Percentiles rank a stretch among this genome's conserved stretches.
These are phyloP conservation scores for Teratosphaeria nubilosa DNA, from an alignment of 2,329 filamentous ascomycete genomes.

Conservation along the genomic window DNA sequence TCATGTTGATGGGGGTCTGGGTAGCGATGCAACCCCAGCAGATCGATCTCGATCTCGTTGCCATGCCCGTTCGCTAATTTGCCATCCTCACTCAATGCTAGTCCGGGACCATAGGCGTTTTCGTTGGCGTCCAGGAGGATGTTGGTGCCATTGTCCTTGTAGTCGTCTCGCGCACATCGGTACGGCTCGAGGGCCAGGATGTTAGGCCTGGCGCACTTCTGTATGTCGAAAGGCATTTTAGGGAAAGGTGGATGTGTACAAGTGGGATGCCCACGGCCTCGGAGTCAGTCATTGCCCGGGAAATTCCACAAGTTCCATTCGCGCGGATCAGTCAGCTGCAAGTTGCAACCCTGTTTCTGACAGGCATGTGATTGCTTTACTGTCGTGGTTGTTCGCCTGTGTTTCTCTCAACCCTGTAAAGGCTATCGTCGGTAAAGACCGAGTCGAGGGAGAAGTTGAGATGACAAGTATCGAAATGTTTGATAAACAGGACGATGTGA, in stretches of 20 bases:
- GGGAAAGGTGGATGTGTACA: slow-evolving; percentile 5
- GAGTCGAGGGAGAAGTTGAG: too few species aligned
- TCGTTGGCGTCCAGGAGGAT: slow-evolving; percentile 96
- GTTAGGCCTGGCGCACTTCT: slow-evolving; percentile 42
- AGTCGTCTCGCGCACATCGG: slow-evolving; percentile 58
- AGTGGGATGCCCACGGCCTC: neutral
- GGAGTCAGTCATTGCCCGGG: neutral
- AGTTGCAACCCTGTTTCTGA: neutral
- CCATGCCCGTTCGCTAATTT: slow-evolving; percentile 36
- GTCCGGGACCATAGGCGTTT: slow-evolving; percentile 83
- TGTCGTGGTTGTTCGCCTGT: neutral
- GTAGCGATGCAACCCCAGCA: slow-evolving; percentile 81
- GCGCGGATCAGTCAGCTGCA: neutral
- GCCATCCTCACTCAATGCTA: slow-evolving; percentile 44
- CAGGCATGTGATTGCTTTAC: neutral
- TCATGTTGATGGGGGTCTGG: slow-evolving; percentile 88
- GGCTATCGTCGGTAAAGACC: neutral
- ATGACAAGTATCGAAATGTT: neutral
- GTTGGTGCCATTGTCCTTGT: slow-evolving; percentile 96
- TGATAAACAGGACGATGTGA: neutral
- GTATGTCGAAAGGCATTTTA: slow-evolving; percentile 37
- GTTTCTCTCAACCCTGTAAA: neutral
- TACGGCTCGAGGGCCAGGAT: slow-evolving; percentile 45
- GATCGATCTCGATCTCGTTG: slow-evolving; percentile 54
- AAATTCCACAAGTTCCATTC: neutral